Percentiles rank a stretch among this genome's conserved stretches.
phyloP scores from a whole-genome alignment of 1,284 basidiomycete species.

The Apiotrichum akiyoshidainum region DNA sequence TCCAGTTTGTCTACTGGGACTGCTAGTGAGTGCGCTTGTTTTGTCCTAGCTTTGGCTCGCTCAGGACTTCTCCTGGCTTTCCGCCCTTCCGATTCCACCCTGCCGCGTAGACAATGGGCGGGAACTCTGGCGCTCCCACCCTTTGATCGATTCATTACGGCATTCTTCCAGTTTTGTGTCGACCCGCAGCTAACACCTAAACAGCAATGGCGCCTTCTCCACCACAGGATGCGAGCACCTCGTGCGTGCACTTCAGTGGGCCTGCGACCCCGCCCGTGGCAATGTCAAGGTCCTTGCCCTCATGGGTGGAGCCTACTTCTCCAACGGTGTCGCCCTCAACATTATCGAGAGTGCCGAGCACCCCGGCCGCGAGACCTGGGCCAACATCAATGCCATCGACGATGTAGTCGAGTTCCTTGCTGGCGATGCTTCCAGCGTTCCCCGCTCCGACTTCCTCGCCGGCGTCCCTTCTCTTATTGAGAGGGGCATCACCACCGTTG shows the following conservation, averaged over 20 bases:
- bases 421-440: constrained; percentile 30
- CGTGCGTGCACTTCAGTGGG: constrained; percentile 48
- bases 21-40: constrained; percentile 46
- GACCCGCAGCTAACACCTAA: background rate
- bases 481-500: constrained; percentile 51
- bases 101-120: no score
- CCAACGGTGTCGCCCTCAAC: constrained; percentile 54
- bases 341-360: constrained; percentile 51
- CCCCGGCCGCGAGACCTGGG: constrained; percentile 52
- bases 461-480: constrained; percentile 42
- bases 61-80: no score
- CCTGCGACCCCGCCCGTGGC: constrained; percentile 38
- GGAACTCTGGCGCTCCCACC: no score
- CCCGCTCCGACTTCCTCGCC: constrained; percentile 37
- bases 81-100: no score
- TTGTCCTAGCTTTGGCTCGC: background rate
- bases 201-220: constrained; percentile 52
- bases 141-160: no score
- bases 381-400: constrained; percentile 54
- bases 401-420: constrained; percentile 49
- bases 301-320: constrained; percentile 53
- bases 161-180: background rate
- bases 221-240: constrained; percentile 51
- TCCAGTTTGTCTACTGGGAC: constrained; percentile 52
- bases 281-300: constrained; percentile 48